These are phyloP conservation scores for Aspergillus incahuasiensis DNA, from an alignment of 495 filamentous ascomycete species.

Conservation along the genomic window DNA sequence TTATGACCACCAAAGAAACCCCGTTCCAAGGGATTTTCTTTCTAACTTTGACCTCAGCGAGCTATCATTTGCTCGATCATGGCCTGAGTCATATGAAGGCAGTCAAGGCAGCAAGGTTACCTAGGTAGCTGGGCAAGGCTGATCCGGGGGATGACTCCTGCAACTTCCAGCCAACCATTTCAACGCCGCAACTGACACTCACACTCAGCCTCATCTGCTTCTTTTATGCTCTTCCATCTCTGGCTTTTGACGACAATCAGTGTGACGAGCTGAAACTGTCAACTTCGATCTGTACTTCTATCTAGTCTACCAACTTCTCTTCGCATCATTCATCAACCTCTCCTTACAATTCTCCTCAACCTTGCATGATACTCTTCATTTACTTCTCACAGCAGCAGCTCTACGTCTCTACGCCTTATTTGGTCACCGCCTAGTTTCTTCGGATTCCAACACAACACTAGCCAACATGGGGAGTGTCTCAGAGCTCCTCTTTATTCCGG, in stretches of 20 bases:
- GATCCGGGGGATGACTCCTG: background rate
- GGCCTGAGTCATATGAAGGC: too few relatives aligned
- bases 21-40: too few relatives aligned
- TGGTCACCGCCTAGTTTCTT: too few relatives aligned
- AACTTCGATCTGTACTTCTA: background rate
- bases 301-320: background rate
- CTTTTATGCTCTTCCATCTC: background rate
- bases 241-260: background rate
- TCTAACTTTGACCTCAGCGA: too few relatives aligned
- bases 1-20: too few relatives aligned
- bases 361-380: too few relatives aligned
- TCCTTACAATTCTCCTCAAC: too few relatives aligned
- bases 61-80: too few relatives aligned
- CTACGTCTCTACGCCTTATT: too few relatives aligned
- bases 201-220: background rate
- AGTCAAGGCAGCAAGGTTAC: background rate
- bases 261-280: background rate
- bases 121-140: background rate
- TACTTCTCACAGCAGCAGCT: too few relatives aligned
- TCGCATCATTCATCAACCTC: background rate
- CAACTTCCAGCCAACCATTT: background rate
- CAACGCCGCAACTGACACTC: background rate
- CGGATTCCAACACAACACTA: background rate
- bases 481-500: conserved; percentile 26
- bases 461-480: background rate